phyloP scores from a whole-genome alignment of 2,329 filamentous ascomycete species.

The Colletotrichum acutatum region DNA sequence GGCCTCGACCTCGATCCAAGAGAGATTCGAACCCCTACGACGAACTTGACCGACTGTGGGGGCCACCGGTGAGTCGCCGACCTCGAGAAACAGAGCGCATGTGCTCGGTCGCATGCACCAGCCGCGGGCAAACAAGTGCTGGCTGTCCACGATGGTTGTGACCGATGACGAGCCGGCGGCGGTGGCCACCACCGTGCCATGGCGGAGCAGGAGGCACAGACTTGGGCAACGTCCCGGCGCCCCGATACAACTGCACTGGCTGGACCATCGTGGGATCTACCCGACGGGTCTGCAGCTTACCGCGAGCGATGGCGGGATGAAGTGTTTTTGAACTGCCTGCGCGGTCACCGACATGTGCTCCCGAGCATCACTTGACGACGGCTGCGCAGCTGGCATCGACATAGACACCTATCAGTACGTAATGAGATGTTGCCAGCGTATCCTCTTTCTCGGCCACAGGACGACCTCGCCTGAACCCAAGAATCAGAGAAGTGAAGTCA shows the following conservation, averaged over 20 bases:
- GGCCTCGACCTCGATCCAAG: neutral
- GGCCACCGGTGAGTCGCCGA: conserved; percentile 9
- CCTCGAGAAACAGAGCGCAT: neutral
- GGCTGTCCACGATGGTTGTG: conserved; percentile 4
- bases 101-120: neutral
- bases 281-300: conserved; percentile 19
- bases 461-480: no score
- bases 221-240: conserved; percentile 9
- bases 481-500: neutral
- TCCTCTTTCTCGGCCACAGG: no score
- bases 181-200: conserved; percentile 15
- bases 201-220: conserved; percentile 20
- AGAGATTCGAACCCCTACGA: neutral
- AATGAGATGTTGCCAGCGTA: neutral
- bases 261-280: conserved; percentile 15
- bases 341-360: neutral
- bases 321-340: neutral
- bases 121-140: neutral
- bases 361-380: conserved; percentile 4
- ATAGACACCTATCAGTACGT: conserved; percentile 9
- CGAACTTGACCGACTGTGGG: conserved; percentile 6
- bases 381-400: conserved; percentile 20
- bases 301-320: conserved; percentile 19
- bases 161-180: neutral
- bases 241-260: conserved; percentile 3